Evolutionary conservation across 2,329 filamentous ascomycete species (phyloP).

Genomic region (Ascochyta pisi): DNA sequence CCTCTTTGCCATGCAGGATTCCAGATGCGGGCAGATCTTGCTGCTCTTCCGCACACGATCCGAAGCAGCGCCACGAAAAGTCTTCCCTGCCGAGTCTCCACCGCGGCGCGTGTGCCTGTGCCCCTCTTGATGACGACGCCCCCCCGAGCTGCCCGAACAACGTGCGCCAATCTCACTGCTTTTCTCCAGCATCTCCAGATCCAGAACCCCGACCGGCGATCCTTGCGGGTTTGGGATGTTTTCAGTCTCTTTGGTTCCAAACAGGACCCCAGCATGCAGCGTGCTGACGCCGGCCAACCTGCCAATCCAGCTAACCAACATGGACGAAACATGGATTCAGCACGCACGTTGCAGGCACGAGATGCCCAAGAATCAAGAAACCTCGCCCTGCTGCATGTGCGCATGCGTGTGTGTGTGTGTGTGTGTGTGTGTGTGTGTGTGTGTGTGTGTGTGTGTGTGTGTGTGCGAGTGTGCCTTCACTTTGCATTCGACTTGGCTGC

Average conservation of each 20-base stretch:
- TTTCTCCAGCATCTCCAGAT: constrained; percentile 21
- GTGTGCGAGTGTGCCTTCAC: neutral
- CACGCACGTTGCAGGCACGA: constrained; percentile 3
- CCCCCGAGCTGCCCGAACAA: constrained; percentile 3
- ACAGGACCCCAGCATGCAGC: constrained; percentile 6
- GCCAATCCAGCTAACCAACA: constrained; percentile 8
- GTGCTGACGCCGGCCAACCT: constrained; percentile 15
- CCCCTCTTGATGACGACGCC: constrained; percentile 20
- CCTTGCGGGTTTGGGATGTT: constrained; percentile 8
- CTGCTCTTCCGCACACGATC: constrained; percentile 17
- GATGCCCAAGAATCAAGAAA: constrained; percentile 13
- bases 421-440: no score
- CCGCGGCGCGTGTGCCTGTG: neutral
- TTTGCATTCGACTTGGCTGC: constrained; percentile 4
- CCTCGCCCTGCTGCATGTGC: constrained; percentile 1
- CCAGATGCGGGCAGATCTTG: constrained; percentile 21
- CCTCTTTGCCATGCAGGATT: no score
- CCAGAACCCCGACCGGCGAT: constrained; percentile 17
- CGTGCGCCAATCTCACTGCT: constrained; percentile 8
- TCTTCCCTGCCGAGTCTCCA: constrained; percentile 18
- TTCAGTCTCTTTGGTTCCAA: neutral
- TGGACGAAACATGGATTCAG: constrained; percentile 8
- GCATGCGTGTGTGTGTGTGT: neutral
- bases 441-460: no score
- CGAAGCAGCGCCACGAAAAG: constrained; percentile 17